Conservation (phyloP, 2,329 filamentous ascomycete species). For the Colletotrichum viniferum region DNA sequence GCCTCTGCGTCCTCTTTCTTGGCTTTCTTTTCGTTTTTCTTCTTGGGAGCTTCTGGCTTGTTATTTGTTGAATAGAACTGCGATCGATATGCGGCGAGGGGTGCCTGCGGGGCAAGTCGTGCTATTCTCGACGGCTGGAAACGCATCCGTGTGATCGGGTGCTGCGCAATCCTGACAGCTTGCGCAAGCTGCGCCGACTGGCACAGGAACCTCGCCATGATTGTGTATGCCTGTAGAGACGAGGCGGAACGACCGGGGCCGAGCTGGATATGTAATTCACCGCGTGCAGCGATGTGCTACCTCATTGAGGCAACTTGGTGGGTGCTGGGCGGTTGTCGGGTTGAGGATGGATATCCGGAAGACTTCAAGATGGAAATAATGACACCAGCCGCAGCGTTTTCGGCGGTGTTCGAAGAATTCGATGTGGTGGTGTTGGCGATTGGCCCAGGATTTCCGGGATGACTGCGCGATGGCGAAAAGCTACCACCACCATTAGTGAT, state of each 20-base stretch:
- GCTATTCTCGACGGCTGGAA: constrained; percentile 37
- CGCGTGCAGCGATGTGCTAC: constrained; percentile 13
- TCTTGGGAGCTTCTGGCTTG: constrained; percentile 35
- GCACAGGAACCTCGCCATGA: constrained; percentile 71
- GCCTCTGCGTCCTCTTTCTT: constrained; percentile 28
- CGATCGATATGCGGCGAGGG: constrained; percentile 27
- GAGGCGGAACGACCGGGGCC: constrained; percentile 22
- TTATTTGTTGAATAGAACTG: constrained; percentile 43
- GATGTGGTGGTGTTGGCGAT: constrained; percentile 5
- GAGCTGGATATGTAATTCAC: constrained; percentile 7
- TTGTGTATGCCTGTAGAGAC: not conserved
- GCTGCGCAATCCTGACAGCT: constrained; percentile 61
- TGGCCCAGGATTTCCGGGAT: not conserved
- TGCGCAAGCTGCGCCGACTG: constrained; percentile 70
- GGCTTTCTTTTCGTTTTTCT: constrained; percentile 31
- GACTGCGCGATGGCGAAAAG: constrained; percentile 19
- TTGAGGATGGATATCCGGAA: not conserved
- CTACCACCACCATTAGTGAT: constrained; percentile 9
- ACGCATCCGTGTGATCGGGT: constrained; percentile 53
- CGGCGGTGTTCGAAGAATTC: not conserved
- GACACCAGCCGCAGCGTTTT: not conserved
- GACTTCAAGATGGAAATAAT: not conserved
- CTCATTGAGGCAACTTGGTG: constrained; percentile 11
- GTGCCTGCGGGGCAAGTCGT: constrained; percentile 37
- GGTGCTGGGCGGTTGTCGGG: not conserved